A percentile compares a stretch with the other conserved stretches of the same genome.
Evolutionary conservation across 768 basidiomycete genomes (phyloP).

Genomic region (Artomyces pyxidatus): DNA sequence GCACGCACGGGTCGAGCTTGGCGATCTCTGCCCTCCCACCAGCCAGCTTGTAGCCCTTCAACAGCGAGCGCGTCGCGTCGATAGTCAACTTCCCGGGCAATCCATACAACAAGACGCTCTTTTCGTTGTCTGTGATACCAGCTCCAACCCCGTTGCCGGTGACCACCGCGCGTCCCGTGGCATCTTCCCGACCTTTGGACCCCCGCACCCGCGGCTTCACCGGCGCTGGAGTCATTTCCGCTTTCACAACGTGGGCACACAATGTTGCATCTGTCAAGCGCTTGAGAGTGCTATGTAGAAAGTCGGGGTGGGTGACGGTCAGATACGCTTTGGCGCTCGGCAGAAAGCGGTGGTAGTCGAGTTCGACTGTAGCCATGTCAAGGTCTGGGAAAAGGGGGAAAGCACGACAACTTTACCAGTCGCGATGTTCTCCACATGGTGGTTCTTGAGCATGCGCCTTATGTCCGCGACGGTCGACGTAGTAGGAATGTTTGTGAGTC

Average conservation of each 20-base stretch:
- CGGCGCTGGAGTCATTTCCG: conserved; percentile 24
- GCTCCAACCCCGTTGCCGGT: conserved; percentile 42
- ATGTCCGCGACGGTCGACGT: conserved; percentile 13
- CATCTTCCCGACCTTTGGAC: conserved; percentile 30
- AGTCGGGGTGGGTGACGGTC: conserved; percentile 41
- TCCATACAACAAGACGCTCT: conserved; percentile 52
- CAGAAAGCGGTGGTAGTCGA: conserved; percentile 52
- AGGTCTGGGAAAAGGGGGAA: background rate
- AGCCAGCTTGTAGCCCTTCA: conserved; percentile 40
- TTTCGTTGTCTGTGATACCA: conserved; percentile 39
- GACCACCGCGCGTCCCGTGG: conserved; percentile 28
- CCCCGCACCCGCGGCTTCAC: conserved; percentile 27
- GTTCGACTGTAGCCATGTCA: conserved; percentile 33
- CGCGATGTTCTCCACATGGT: conserved; percentile 7
- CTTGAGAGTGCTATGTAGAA: conserved; percentile 31
- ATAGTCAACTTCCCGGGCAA: conserved; percentile 41
- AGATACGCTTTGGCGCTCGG: conserved; percentile 55
- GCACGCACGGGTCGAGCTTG: conserved; percentile 43
- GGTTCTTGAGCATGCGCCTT: conserved; percentile 7
- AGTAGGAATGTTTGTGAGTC: conserved; percentile 10
- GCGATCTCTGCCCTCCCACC: conserved; percentile 37
- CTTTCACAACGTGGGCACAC: conserved; percentile 34
- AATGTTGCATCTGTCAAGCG: conserved; percentile 37
- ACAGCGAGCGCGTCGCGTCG: conserved; percentile 28
- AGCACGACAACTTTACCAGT: conserved; percentile 10